phyloP scores from a whole-genome alignment of 257 asterid species.

The Parsonsia alboflavescens region DNA sequence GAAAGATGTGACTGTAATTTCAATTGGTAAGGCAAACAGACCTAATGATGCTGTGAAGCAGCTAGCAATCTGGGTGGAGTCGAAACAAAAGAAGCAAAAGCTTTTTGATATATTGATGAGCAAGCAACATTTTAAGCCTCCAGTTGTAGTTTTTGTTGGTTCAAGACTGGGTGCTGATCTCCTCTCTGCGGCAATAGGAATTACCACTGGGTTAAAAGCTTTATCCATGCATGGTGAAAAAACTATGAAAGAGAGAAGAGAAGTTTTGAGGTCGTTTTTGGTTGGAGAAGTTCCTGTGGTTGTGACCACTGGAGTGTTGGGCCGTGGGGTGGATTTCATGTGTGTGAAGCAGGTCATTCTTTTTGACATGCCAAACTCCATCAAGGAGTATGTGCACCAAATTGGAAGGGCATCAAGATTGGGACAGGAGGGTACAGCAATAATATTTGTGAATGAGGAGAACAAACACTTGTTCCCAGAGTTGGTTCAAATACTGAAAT shows the following conservation, averaged over 20 bases:
- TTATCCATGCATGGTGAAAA: slow-evolving; percentile 86
- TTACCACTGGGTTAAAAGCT: slow-evolving; percentile 58
- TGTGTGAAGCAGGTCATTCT: slow-evolving; percentile 76
- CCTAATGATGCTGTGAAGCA: slow-evolving; percentile 74
- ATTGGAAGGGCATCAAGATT: slow-evolving; percentile 92
- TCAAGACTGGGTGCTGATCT: slow-evolving; percentile 90
- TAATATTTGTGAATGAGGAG: slow-evolving; percentile 81
- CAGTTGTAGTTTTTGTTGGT: slow-evolving; percentile 82
- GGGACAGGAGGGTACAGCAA: slow-evolving; percentile 72
- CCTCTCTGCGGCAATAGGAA: slow-evolving; percentile 70
- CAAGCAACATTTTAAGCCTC: slow-evolving; percentile 85
- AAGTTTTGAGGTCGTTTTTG: slow-evolving; percentile 58
- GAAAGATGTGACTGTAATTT: slow-evolving; percentile 46
- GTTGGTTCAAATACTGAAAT: slow-evolving; percentile 52
- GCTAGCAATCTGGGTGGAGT: slow-evolving; percentile 85
- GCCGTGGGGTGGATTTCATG: slow-evolving; percentile 78
- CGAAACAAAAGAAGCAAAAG: slow-evolving; percentile 84
- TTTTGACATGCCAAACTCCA: slow-evolving; percentile 88
- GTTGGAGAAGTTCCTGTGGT: slow-evolving; percentile 66
- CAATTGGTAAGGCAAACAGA: slow-evolving; percentile 69
- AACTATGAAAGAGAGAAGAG: slow-evolving; percentile 87
- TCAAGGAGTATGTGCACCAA: slow-evolving; percentile 86
- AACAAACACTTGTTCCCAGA: slow-evolving; percentile 63
- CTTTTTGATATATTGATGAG: slow-evolving; percentile 80
- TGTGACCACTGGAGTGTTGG: slow-evolving; percentile 91